Conservation (phyloP, 768 basidiomycete genomes). For the Baorangia bicolor region DNA sequence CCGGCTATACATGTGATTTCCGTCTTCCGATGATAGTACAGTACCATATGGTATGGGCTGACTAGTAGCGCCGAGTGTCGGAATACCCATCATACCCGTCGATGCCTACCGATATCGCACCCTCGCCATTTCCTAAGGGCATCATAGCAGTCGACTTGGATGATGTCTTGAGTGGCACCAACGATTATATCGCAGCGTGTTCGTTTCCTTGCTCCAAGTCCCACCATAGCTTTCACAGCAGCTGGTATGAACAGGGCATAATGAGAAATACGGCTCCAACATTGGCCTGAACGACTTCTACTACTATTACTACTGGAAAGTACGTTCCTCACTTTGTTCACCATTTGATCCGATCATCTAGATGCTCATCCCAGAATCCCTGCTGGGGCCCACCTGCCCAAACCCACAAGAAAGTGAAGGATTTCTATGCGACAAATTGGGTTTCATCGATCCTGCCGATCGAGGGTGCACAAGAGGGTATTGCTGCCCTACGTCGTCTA, state of each 20-base stretch:
- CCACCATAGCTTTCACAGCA: not conserved
- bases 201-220: not conserved
- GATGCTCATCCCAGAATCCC: conserved; percentile 36
- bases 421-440: conserved; percentile 54
- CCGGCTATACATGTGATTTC: conserved; percentile 11
- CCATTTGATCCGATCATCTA: not conserved
- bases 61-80: too few relatives aligned
- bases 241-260: conserved; percentile 54
- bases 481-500: conserved; percentile 52
- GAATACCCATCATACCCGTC: conserved; percentile 5
- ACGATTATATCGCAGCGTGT: conserved; percentile 57
- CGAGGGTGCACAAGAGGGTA: conserved; percentile 59
- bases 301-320: conserved; percentile 82
- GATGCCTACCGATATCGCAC: not conserved
- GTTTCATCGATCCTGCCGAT: conserved; percentile 52
- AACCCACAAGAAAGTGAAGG: conserved; percentile 56
- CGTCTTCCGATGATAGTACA: not conserved
- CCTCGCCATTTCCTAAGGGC: conserved; percentile 27
- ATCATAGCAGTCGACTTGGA: conserved; percentile 67
- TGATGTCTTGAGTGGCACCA: conserved; percentile 68
- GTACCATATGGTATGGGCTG: too few relatives aligned
- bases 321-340: conserved; percentile 16
- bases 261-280: conserved; percentile 50
- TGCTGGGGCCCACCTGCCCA: conserved; percentile 62
- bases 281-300: conserved; percentile 59